Evolutionary conservation across 2,329 filamentous ascomycete genomes (phyloP), one percentile per base, ranked within the genome.

Genomic region (Botrytis sinoallii): DNA sequence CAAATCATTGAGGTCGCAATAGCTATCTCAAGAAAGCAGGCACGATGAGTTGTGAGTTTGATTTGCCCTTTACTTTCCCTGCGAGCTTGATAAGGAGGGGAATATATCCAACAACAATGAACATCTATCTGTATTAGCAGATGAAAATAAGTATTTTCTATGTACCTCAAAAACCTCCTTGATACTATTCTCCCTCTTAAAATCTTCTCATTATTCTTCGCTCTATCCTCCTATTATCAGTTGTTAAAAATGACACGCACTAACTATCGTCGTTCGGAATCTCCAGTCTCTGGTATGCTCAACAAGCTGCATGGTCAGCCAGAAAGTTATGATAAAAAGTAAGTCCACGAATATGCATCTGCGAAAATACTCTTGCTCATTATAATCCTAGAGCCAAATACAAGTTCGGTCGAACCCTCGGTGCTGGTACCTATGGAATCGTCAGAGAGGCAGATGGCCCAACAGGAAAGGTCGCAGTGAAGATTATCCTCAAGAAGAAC

Each of bases 401-500:
- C 84, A 91, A 88, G 79, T 97, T 99, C 83, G 96, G 96, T 80
- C 91, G 92, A 82, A 98, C 95, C 38, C 89, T 99, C 74, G 96
- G 96, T 81, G 96, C 96, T 75, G 96, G 96, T 79, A 99, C 96
- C 80, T 99, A 99, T 87, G 96, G 96, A 81, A 97, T 99, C 81
- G 96, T 99, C 80, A 91, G 96, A 79, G 96, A 99, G 85, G 96
- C 96, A 75, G 94, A 98, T 75, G 89, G 93, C 78, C 90, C 92
- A 60, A 88, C 88, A 32, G 93, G 94, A 82, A 92, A 97, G 86
- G 95, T 97, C 75, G 96, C 96, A 59, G 89, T 99, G 84, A 99
- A 99, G 88, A 98, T 99, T 83, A 99, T 99, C 83, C 86, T 98
- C 81, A 99, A 99, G 89, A 98, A 97, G 87, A 98, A 97, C 84